Base-by-base conservation (phyloP, 2,329 filamentous ascomycete species). In the Monascus ruber region DNA sequence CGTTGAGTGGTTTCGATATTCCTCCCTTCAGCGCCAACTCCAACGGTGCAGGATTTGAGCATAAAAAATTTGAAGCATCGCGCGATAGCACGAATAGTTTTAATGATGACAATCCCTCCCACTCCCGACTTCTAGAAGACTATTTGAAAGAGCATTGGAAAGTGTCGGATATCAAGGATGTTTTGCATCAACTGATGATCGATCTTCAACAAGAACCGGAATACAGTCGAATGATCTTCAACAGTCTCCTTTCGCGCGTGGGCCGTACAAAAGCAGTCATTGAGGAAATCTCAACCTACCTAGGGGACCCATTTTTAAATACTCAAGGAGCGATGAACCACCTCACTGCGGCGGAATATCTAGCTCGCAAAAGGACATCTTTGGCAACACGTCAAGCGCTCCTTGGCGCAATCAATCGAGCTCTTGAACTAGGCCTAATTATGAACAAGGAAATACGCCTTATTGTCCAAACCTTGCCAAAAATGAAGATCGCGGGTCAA, bases 221-320 rank as follows among this genome's bases (percentile, higher is more conserved):
- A 6, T 57, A 56, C 37, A 64, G 62, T 39, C 58, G 50, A 11
- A 42, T 54, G 41, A 58, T 63, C 37, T 59, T 65, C 40, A 41
- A 52, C 26, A 49, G 52, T 24, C 42, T 65, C 34, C 42, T 63
- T 27, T 37, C 45, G 27, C 46, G 35, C 9, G 49, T 29, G 25
- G n/a, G 10, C 34, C 25, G 31, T 24, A 26, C 37, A 34, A 33
- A 40, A 43, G 31, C 40, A 45, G 36, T 41, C 36, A 28, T 48
- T n/a, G 33, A 44, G 4, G 54, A 63, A 32, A 43, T 55, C 1
- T 35, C 58, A 24, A 34, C 42, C 6, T 65, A 65, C 35, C 36
- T 66, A 32, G 51, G 57, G 34, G 62, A 66, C 38, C 52, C 57
- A 1, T 53, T 47, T 10, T 36, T 66, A 29, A 66, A 66, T 40